A percentile compares a stretch with the other conserved stretches of the same genome.
Conservation (phyloP, 108 stramenopile genomes). For the Conticribra guillardii region DNA sequence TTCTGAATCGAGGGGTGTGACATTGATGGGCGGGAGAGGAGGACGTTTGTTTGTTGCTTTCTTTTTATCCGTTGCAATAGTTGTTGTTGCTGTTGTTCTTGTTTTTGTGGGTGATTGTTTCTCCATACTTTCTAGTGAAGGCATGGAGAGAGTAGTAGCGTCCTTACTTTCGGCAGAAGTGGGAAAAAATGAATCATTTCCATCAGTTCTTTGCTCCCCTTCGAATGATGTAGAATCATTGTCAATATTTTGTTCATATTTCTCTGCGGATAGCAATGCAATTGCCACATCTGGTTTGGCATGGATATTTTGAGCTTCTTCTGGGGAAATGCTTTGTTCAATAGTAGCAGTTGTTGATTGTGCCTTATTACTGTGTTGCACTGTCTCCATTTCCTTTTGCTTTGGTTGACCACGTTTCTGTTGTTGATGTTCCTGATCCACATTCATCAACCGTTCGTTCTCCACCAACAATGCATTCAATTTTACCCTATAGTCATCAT, state of each 20-base stretch:
- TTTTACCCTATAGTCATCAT: conserved; percentile 23
- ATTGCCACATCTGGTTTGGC: conserved; percentile 36
- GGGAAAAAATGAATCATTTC: background rate
- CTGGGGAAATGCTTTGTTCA: conserved; percentile 7
- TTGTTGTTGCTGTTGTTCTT: conserved; percentile 1
- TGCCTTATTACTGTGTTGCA: background rate
- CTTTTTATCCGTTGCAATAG: background rate
- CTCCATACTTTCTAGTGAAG: background rate
- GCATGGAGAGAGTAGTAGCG: background rate
- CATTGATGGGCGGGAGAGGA: background rate
- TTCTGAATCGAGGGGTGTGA: conserved; percentile 20
- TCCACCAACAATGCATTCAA: conserved; percentile 29
- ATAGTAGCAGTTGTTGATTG: background rate
- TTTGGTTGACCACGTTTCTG: background rate
- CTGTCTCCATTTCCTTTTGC: background rate
- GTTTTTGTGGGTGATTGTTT: conserved; percentile 1
- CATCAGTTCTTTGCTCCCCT: conserved; percentile 1
- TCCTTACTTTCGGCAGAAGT: background rate
- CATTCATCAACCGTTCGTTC: conserved; percentile 28
- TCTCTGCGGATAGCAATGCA: conserved; percentile 22
- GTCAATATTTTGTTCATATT: background rate
- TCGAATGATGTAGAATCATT: background rate
- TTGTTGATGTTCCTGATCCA: conserved; percentile 10
- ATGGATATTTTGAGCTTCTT: conserved; percentile 9
- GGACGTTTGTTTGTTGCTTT: background rate